Evolutionary conservation across 2,329 filamentous ascomycete genomes (phyloP), one percentile per base, ranked within the genome.

Genomic region (Fusarium papillatum): DNA sequence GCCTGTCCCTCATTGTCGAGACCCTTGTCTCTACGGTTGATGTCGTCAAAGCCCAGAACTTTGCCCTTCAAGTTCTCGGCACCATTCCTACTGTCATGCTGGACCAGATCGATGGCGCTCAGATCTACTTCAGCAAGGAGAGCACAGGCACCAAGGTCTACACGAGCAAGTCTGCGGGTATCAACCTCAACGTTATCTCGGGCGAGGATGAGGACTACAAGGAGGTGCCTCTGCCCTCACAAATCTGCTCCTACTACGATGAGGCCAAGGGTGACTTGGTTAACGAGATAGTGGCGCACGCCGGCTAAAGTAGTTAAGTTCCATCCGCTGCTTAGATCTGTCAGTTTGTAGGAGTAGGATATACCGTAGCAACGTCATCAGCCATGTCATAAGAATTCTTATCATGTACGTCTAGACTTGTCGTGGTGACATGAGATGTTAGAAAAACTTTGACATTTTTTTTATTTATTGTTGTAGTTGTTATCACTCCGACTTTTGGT

Each of bases 211-310:
- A 93, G 17, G 97, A 99, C 81, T 97, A 95, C 83, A 93, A 92
- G 83, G 97, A 99, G 85, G 90, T 95, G 65, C 93, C 97, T 1
- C 84, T 98, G 71, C 97, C 97, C 0, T 95, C 96, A 81, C 97
- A 99, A 88, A 94, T 98, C 80, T 92, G 95, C 84, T 91, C 95
- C 82, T 88, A 95, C 88, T 90, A 88, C 91, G 87, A 95, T 69
- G 82, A 93, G 84, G 87, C 82, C 63, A 90, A 95, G 84, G 94
- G 95, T 26, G 92, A 94, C 76, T 82, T 98, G 74, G 90, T 96
- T 34, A 98, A 92, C 81, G 96, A 98, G 89, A 98, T 99, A 83
- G 97, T 99, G 22, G 95, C 97, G 80, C 96, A 98, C 86, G 92
- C 94, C 75, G 96, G 96, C 68, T 98, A 88, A 55, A 81, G 38